A percentile compares a stretch with the other conserved stretches of the same genome.
Evolutionary conservation across 169 alveolate genomes (phyloP).

Genomic region (Amoebophrya sp.): DNA sequence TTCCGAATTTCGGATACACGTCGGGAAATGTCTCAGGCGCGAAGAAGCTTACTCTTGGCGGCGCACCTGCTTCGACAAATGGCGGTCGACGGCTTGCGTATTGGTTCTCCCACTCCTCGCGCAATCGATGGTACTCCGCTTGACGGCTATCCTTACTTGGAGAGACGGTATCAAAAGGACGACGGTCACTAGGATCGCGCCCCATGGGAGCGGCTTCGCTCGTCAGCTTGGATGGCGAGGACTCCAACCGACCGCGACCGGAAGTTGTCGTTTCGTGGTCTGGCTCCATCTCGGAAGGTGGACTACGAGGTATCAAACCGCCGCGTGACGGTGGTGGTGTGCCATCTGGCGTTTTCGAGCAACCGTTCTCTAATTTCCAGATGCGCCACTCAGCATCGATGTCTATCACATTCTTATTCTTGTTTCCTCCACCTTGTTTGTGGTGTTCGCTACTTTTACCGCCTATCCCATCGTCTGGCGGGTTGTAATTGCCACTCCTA

Average conservation of each 20-base stretch:
- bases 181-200: not conserved
- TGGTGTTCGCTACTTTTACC: too few relatives aligned
- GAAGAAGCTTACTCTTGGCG: not conserved
- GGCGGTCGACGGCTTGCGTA: not conserved
- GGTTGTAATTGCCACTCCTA: too few relatives aligned
- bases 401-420: not conserved
- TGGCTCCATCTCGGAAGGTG: not conserved
- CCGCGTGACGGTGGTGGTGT: constrained; percentile 3
- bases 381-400: not conserved
- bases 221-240: too few relatives aligned
- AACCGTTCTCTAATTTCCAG: not conserved
- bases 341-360: not conserved
- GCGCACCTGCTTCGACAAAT: not conserved
- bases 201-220: not conserved
- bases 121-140: not conserved
- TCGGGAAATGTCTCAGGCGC: not conserved
- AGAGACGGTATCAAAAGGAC: not conserved
- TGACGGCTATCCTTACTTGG: not conserved
- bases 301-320: not conserved
- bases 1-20: not conserved
- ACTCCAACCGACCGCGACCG: too few relatives aligned
- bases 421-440: not conserved
- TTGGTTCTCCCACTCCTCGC: not conserved
- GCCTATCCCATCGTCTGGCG: too few relatives aligned
- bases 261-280: too few relatives aligned